Evolutionary conservation across 2,329 filamentous ascomycete genomes (phyloP).

Genomic region (Keithomyces neogunnii): DNA sequence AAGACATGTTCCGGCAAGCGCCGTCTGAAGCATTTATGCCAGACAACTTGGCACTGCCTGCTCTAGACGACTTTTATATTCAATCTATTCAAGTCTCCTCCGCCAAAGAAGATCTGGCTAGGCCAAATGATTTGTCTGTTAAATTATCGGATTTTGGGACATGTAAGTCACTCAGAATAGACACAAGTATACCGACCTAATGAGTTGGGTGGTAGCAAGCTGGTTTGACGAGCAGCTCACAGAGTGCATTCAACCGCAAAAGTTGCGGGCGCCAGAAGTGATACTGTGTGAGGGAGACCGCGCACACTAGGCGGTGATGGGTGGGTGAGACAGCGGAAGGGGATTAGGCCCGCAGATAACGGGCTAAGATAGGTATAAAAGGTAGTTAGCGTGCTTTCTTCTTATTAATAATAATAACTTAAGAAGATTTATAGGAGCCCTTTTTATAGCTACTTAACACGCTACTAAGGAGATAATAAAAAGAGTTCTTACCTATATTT

Average conservation of each 20-base stretch:
- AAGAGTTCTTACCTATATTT: no score
- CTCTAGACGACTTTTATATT: not conserved
- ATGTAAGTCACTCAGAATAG: slow-evolving; percentile 3
- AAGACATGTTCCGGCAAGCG: slow-evolving; percentile 12
- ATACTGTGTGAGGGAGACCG: no score
- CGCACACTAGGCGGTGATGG: no score
- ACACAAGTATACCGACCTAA: not conserved
- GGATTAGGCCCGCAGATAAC: no score
- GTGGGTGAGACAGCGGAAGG: no score
- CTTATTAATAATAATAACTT: no score
- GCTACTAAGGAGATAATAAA: no score
- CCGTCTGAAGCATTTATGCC: not conserved
- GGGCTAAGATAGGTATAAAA: no score
- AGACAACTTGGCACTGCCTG: not conserved
- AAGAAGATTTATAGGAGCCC: no score
- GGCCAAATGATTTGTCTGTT: not conserved
- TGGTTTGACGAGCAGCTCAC: slow-evolving; percentile 16
- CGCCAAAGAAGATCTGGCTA: slow-evolving; percentile 9
- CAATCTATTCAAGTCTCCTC: slow-evolving; percentile 9
- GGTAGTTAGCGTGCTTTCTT: no score
- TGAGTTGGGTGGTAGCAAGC: slow-evolving; percentile 8
- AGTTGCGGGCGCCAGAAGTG: slow-evolving; percentile 16
- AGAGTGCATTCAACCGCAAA: slow-evolving; percentile 18
- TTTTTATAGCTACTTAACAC: no score
- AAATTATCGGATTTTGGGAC: slow-evolving; percentile 15